phyloP scores from a whole-genome alignment of 1,284 basidiomycete species.

The Fomitopsis pinicola region DNA sequence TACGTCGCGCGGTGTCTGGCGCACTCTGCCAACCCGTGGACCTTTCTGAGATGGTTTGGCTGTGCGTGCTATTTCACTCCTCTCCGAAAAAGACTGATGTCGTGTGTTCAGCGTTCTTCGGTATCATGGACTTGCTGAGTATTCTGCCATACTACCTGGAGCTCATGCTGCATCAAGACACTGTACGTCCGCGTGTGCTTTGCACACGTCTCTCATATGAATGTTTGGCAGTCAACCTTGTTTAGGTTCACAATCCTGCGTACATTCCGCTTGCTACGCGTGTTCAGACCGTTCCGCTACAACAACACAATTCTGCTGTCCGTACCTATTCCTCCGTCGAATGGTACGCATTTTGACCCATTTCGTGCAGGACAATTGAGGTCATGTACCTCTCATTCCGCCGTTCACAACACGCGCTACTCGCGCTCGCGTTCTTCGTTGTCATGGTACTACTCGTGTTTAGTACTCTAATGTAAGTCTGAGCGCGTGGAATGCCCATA shows the following conservation, averaged over 20 bases:
- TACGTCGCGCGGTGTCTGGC: constrained; percentile 62
- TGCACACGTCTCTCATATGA: constrained; percentile 3
- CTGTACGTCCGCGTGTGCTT: constrained; percentile 43
- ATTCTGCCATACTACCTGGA: constrained; percentile 88
- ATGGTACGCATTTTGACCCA: not conserved
- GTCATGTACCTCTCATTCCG: constrained; percentile 90
- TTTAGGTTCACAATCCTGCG: constrained; percentile 86
- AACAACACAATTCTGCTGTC: constrained; percentile 78
- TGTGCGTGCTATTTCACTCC: constrained; percentile 43
- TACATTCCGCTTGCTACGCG: constrained; percentile 79
- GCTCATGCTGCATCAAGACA: constrained; percentile 79
- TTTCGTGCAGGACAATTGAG: constrained; percentile 68
- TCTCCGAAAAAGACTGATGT: not conserved
- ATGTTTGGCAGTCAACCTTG: constrained; percentile 55
- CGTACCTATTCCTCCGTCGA: constrained; percentile 22
- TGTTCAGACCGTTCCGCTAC: constrained; percentile 85
- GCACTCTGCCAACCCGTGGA: constrained; percentile 59
- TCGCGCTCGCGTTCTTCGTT: constrained; percentile 88
- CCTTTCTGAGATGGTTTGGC: constrained; percentile 59
- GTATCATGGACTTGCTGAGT: constrained; percentile 78
- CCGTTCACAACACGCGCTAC: constrained; percentile 79
- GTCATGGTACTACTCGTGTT: constrained; percentile 82
- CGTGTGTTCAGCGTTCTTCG: constrained; percentile 65
- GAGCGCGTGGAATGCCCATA: not conserved
- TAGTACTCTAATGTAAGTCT: constrained; percentile 73